Evolutionary conservation across 495 filamentous ascomycete genomes (phyloP), one percentile per base, ranked within the genome.

Genomic region (Aspergillus coremiiformis): DNA sequence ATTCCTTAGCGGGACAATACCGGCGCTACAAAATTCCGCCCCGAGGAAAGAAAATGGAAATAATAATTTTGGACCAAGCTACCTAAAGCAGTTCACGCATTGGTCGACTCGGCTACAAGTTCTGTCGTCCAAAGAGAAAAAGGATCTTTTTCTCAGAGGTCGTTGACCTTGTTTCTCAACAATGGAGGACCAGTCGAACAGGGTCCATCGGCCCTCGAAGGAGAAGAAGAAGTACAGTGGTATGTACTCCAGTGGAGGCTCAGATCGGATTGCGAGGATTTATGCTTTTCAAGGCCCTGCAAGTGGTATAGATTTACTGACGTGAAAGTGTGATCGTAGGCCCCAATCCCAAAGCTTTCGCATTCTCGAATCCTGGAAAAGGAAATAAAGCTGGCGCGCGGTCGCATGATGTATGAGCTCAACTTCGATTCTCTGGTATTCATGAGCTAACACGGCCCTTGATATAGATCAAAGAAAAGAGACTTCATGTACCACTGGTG

Each of bases 401-500:
- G 62, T 92, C 90, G 51, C 86, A 95, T 59, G 92, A 97, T 85
- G 89, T 92, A 78, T 47, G 80, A 57, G 47, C 44, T 43, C 29
- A 9, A 23, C 23, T 52, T 47, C 22, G 27, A 55, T 39, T 21
- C 19, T 17, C 1, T 10, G 23, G 12, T 29, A 1, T 29, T 4
- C 27, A 32, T 10, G 10, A 39, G 29, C 55, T 63, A 44, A 60
- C 41, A 24, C 3, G n/a, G 10, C 10, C 14, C 19, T 8, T 56
- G 29, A 37, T 49, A 22, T 62, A 92, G 84, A 81, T 95, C 66
- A 91, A 88, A 78, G 93, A 98, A 71, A 97, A 95, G 69, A 78
- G 91, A 29, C 74, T 96, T 19, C 93, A 98, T 79, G 93, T 97
- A 12, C 93, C 93, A 27, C 84, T 94, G 56, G 85, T 97, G 65